Percentiles rank a stretch among this genome's conserved stretches.
These are phyloP conservation scores for Microsporum ferrugineum DNA, from an alignment of 2,329 filamentous ascomycete species.

Conservation along the genomic window DNA sequence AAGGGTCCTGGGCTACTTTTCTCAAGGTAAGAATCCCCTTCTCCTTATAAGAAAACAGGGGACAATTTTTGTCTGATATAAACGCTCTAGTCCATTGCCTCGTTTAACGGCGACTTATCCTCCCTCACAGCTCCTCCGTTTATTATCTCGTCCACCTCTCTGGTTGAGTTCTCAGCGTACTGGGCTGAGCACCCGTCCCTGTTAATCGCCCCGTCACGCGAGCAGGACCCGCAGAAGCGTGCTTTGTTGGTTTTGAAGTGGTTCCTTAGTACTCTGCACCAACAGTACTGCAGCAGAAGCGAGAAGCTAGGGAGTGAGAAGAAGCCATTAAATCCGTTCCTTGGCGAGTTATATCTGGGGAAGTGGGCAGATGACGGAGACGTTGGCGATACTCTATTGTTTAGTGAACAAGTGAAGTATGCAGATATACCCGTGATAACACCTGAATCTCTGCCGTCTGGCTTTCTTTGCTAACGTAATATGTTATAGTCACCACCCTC, in stretches of 20 bases:
- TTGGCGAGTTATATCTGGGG: conserved; percentile 88
- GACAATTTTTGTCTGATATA: background rate
- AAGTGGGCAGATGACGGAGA: conserved; percentile 66
- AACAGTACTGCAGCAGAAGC: conserved; percentile 64
- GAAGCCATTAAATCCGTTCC: conserved; percentile 93
- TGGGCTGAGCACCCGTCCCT: conserved; percentile 69
- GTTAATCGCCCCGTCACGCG: conserved; percentile 69
- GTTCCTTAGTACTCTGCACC: conserved; percentile 88
- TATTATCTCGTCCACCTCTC: conserved; percentile 64
- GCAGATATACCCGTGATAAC: conserved; percentile 2
- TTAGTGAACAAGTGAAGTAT: conserved; percentile 83
- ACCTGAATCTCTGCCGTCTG: background rate
- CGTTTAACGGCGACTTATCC: conserved; percentile 71
- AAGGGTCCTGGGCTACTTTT: conserved; percentile 38
- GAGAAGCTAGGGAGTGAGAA: conserved; percentile 85
- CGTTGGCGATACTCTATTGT: conserved; percentile 66
- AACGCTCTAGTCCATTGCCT: conserved; percentile 51
- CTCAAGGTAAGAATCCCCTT: conserved; percentile 30
- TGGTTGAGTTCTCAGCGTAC: conserved; percentile 72
- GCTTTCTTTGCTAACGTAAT: conserved; percentile 7
- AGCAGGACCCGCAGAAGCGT: conserved; percentile 69
- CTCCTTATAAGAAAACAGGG: background rate
- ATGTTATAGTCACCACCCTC: conserved; percentile 63
- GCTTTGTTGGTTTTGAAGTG: conserved; percentile 84
- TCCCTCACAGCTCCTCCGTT: conserved; percentile 73